phyloP scores from a whole-genome alignment of 768 basidiomycete genomes.

The Exidia glandulosa region DNA sequence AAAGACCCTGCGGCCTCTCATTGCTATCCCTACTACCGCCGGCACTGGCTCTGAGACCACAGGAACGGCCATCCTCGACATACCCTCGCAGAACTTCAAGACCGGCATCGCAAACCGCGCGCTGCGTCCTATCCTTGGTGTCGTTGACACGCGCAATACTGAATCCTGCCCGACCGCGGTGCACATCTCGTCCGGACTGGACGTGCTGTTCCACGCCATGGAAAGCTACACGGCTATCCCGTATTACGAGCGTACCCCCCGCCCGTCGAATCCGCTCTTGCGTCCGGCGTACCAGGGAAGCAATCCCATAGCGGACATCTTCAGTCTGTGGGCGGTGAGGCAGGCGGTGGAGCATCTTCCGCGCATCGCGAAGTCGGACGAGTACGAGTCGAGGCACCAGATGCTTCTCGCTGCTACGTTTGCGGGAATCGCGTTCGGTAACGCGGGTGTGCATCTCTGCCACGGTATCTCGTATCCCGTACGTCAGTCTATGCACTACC shows the following conservation, averaged over 20 bases:
- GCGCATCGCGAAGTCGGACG: constrained; percentile 63
- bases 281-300: constrained; percentile 90
- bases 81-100: constrained; percentile 87
- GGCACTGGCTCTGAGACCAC: constrained; percentile 95
- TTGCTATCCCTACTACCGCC: constrained; percentile 59
- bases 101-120: constrained; percentile 92
- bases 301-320: constrained; percentile 92
- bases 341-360: constrained; percentile 86
- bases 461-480: constrained; percentile 87
- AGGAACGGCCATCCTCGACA: constrained; percentile 87
- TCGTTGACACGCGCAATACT: constrained; percentile 83
- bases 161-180: constrained; percentile 85
- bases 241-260: constrained; percentile 83
- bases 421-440: constrained; percentile 92
- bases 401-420: constrained; percentile 96
- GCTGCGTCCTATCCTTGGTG: constrained; percentile 79
- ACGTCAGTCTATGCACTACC: constrained; percentile 14
- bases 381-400: constrained; percentile 74
- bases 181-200: constrained; percentile 89
- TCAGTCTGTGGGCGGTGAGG: constrained; percentile 78
- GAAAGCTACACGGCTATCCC: constrained; percentile 93
- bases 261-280: constrained; percentile 81
- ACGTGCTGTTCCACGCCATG: constrained; percentile 92
- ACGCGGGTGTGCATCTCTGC: constrained; percentile 84
- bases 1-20: constrained; percentile 66